These are phyloP conservation scores for Diutina mesorugosa DNA, from an alignment of 1,139 yeast species.

Conservation along the genomic window DNA sequence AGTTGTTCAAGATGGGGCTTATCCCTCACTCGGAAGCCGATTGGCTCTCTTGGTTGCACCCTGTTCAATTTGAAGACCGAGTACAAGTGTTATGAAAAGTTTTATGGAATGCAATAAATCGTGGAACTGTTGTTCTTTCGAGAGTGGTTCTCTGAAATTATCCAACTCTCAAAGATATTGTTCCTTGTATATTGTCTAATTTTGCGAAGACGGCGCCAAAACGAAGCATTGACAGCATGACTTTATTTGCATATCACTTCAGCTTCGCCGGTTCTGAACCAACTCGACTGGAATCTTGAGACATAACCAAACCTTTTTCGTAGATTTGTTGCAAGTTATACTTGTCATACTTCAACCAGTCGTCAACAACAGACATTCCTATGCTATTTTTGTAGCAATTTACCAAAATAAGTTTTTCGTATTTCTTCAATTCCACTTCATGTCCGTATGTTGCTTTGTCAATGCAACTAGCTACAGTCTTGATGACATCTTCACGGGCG, in stretches of 20 bases:
- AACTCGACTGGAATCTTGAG: slow-evolving; percentile 5
- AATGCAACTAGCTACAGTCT: slow-evolving; percentile 57
- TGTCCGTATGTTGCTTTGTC: slow-evolving; percentile 56
- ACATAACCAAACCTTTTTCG: slow-evolving; percentile 18
- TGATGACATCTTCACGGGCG: slow-evolving; percentile 57
- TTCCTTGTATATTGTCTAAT: background rate
- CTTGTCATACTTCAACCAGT: slow-evolving; percentile 41
- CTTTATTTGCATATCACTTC: background rate
- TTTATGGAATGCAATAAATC: background rate
- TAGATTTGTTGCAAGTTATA: slow-evolving; percentile 54
- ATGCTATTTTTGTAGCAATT: slow-evolving; percentile 80
- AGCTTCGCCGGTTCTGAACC: background rate
- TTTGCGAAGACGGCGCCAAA: background rate
- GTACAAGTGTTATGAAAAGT: background rate
- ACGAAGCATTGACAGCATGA: background rate
- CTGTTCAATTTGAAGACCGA: slow-evolving; percentile 20
- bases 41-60: slow-evolving; percentile 78
- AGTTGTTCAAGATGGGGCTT: slow-evolving; percentile 78
- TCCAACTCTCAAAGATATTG: no score
- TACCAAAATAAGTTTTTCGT: slow-evolving; percentile 66
- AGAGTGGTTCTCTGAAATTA: background rate
- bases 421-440: slow-evolving; percentile 67
- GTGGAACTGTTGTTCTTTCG: background rate
- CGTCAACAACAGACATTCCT: slow-evolving; percentile 69
- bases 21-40: slow-evolving; percentile 81